Base-by-base conservation (phyloP, 306 rosid species). In the Cicer yamashitae region DNA sequence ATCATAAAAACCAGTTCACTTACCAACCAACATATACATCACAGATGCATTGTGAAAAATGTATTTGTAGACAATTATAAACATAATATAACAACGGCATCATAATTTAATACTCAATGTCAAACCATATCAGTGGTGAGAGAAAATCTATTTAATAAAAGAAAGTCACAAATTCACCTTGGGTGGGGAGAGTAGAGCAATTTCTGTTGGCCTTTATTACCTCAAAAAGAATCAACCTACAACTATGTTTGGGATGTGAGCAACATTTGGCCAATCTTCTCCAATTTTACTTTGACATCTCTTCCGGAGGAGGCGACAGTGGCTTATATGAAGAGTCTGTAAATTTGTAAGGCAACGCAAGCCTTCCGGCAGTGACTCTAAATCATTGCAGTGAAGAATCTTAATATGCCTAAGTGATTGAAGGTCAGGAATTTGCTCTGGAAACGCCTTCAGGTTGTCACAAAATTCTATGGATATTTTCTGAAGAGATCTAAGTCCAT, bases 351-450 rank as follows among this genome's bases (percentile, higher is more conserved):
- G 67, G 67, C 7, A 37, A 37, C 22, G 10, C 45, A 61, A 61
- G 45, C 67, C 67, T 61, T 61, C 46, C 13, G 67, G 67, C 20
- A 61, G 67, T 61, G 67, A 61, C 67, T 61, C 67, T 61, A 61
- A 61, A 61, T 61, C 67, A 61, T 61, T 2, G 20, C 67, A 61
- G 4, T 61, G 67, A 61, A 61, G 67, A 38, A 61, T 61, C 67
- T 37, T 61, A 61, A 61, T 61, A 61, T 61, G 10, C 45, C 46
- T 61, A 13, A 61, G 67, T 61, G 67, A 61, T 30, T 61, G 67
- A 45, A 61, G 45, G 18, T 61, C 2, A 30, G 13, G 6, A n/a
- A 37, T 61, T 61, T 37, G 18, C 46, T 13, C 22, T 1, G 46
- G 22, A n/a, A 61, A 61, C 20, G 67, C 45, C 67, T 61, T 61